Evolutionary conservation across 164 flowering plant species (phyloP).

Genomic region (Saururus chinensis): DNA sequence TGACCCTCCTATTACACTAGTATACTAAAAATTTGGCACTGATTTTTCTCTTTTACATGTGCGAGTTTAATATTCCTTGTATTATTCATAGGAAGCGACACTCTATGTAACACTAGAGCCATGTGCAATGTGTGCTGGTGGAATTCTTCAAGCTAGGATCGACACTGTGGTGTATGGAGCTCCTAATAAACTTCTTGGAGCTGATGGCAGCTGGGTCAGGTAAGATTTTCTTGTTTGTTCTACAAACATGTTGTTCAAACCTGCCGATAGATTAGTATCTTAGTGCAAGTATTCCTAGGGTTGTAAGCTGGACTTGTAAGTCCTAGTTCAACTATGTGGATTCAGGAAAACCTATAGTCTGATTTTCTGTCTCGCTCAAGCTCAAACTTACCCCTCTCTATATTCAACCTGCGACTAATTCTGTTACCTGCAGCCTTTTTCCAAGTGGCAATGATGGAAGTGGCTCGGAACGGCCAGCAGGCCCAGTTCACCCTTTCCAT

Average conservation of each 20-base stretch:
- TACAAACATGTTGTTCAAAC: no score
- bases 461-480: constrained; percentile 28
- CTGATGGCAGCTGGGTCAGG: constrained; percentile 99
- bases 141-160: constrained; percentile 87
- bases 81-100: constrained; percentile 53
- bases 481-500: constrained; percentile 89
- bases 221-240: constrained; percentile 12
- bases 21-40: no score
- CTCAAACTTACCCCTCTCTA: not conserved
- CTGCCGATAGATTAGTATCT: not conserved
- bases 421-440: constrained; percentile 53
- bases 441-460: constrained; percentile 31
- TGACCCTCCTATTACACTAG: no score
- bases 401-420: not conserved
- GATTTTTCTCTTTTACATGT: not conserved
- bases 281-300: not conserved
- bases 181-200: constrained; percentile 95
- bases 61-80: not conserved
- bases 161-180: constrained; percentile 92
- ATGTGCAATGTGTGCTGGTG: constrained; percentile 99
- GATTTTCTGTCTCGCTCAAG: not conserved
- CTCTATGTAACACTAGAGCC: constrained; percentile 98
- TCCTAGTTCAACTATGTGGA: not conserved
- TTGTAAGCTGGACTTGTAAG: not conserved
- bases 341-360: not conserved